A percentile compares a stretch with the other conserved stretches of the same genome.
Conservation (phyloP, 2,329 filamentous ascomycete species). For the Thelonectria olida region DNA sequence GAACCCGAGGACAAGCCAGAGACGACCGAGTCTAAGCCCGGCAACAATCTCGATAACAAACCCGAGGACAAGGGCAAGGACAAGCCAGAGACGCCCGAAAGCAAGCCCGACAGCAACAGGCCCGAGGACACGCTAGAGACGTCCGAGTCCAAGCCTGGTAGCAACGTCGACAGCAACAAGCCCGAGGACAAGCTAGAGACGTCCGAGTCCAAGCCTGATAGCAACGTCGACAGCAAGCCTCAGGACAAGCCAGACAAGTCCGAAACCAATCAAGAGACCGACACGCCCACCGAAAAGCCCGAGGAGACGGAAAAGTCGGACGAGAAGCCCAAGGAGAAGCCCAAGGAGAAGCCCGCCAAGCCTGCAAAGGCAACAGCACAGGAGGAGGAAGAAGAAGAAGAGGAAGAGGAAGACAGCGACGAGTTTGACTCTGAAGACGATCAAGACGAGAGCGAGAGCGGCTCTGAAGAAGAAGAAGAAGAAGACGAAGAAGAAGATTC, state of each 20-base stretch:
- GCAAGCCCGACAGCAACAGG: too few relatives aligned
- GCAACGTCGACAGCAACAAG: background rate
- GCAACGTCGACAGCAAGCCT: background rate
- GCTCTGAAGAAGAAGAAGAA: background rate
- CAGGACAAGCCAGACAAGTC: background rate
- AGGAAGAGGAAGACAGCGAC: conserved; percentile 18
- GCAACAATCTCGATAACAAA: background rate
- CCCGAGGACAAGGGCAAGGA: background rate
- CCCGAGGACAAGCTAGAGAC: background rate
- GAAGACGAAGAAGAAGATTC: conserved; percentile 20
- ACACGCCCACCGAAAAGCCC: background rate
- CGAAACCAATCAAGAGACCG: background rate
- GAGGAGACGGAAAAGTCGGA: background rate
- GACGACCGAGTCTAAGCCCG: too few relatives aligned
- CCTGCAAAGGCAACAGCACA: background rate
- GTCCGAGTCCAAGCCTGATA: too few relatives aligned
- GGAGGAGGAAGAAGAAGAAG: conserved; percentile 3
- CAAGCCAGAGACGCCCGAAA: background rate
- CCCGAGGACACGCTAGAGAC: background rate
- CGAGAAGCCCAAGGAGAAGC: conserved; percentile 18
- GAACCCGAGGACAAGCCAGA: too few relatives aligned
- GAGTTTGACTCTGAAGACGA: conserved; percentile 26
- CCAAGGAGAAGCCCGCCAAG: conserved; percentile 21
- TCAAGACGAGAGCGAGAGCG: conserved; percentile 25
- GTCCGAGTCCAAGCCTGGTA: background rate